Evolutionary conservation across 2,329 filamentous ascomycete genomes (phyloP).

Genomic region (Fusarium sp.): DNA sequence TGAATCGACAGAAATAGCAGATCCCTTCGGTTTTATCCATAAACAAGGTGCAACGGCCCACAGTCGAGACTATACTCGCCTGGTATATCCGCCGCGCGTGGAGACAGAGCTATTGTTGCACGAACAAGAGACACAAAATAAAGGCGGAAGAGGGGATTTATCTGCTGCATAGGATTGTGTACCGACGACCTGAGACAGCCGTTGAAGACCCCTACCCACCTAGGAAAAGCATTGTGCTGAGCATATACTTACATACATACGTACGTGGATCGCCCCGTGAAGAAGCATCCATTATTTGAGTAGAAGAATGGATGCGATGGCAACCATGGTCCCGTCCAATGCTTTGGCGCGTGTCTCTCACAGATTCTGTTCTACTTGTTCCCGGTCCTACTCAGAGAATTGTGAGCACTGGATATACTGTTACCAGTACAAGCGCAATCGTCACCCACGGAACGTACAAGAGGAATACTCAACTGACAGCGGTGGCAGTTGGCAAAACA

Average conservation of each 20-base stretch:
- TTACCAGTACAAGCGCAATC: slow-evolving; percentile 12
- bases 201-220: slow-evolving; percentile 9
- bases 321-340: slow-evolving; percentile 23
- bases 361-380: neutral
- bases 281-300: slow-evolving; percentile 21
- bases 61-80: slow-evolving; percentile 13
- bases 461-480: slow-evolving; percentile 36
- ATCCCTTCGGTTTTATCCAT: slow-evolving; percentile 25
- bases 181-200: slow-evolving; percentile 43
- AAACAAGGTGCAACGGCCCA: slow-evolving; percentile 18
- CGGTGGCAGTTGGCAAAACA: slow-evolving; percentile 26
- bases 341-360: slow-evolving; percentile 10
- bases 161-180: slow-evolving; percentile 38
- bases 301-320: slow-evolving; percentile 26
- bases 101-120: slow-evolving; percentile 31
- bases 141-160: slow-evolving; percentile 24
- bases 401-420: slow-evolving; percentile 9
- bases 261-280: slow-evolving; percentile 39
- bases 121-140: slow-evolving; percentile 32
- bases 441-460: neutral
- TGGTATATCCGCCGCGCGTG: slow-evolving; percentile 34
- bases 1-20: slow-evolving; percentile 30
- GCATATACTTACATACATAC: slow-evolving; percentile 40
- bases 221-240: slow-evolving; percentile 40
- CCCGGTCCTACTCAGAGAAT: neutral